Evolutionary conservation across 768 basidiomycete genomes (phyloP).

Genomic region (Macrocybe gigantea): DNA sequence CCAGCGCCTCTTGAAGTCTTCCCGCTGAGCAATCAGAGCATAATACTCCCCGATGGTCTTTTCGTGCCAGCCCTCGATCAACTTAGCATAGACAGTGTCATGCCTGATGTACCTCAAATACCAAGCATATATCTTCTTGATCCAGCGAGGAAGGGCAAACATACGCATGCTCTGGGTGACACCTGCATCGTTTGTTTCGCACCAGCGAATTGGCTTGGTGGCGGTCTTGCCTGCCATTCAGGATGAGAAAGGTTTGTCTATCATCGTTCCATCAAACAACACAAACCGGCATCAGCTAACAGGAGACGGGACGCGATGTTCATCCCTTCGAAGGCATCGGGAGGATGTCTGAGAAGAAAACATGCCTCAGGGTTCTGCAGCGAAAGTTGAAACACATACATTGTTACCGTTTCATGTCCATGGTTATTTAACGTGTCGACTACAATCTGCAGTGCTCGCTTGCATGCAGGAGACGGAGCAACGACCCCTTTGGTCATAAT

Average conservation of each 20-base stretch:
- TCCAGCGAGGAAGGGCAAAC: slow-evolving; percentile 39
- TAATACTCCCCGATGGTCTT: slow-evolving; percentile 42
- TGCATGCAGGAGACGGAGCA: slow-evolving; percentile 52
- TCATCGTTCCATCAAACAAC: not conserved
- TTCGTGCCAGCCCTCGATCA: slow-evolving; percentile 40
- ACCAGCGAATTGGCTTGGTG: slow-evolving; percentile 25
- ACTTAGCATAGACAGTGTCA: slow-evolving; percentile 47
- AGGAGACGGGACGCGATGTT: slow-evolving; percentile 47
- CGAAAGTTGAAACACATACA: slow-evolving; percentile 27
- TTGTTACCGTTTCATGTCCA: slow-evolving; percentile 43
- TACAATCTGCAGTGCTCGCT: slow-evolving; percentile 44
- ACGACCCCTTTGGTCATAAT: slow-evolving; percentile 37
- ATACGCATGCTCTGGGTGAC: slow-evolving; percentile 31
- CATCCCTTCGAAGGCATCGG: slow-evolving; percentile 45
- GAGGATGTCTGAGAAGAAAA: slow-evolving; percentile 26
- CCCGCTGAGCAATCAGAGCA: slow-evolving; percentile 40
- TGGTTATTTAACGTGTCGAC: slow-evolving; percentile 34
- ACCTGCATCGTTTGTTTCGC: slow-evolving; percentile 46
- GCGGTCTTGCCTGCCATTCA: slow-evolving; percentile 17
- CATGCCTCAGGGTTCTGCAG: not conserved
- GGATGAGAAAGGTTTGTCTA: not conserved
- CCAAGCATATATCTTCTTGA: slow-evolving; percentile 43
- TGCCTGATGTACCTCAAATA: slow-evolving; percentile 46
- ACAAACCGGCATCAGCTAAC: slow-evolving; percentile 43
- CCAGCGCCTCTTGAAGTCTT: slow-evolving; percentile 36